Conservation (phyloP, 2,329 filamentous ascomycete species). For the Neofusicoccum umdonicola region DNA sequence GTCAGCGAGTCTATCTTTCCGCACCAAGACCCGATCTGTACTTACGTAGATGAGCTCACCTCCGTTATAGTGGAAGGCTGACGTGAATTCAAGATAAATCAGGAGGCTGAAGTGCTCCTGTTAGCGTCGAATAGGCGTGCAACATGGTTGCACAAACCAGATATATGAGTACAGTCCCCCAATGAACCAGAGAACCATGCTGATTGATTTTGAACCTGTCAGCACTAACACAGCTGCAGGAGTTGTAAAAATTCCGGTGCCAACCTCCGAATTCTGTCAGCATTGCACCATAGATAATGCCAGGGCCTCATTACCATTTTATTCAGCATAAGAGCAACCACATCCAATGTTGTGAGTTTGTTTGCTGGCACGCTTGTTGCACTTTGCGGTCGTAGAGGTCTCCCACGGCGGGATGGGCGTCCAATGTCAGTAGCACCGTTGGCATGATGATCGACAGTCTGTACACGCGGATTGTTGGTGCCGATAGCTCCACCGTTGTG, state of each 20-base stretch:
- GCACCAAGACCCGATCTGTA: slow-evolving; percentile 17
- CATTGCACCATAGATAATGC: too few species aligned
- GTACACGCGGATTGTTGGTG: too few species aligned
- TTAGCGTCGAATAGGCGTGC: slow-evolving; percentile 5
- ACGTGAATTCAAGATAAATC: too few species aligned
- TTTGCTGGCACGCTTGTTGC: slow-evolving; percentile 4
- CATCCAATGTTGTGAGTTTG: slow-evolving; percentile 19
- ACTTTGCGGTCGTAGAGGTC: too few species aligned
- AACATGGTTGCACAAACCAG: slow-evolving; percentile 30
- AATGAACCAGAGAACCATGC: slow-evolving; percentile 51
- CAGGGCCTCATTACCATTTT: slow-evolving; percentile 9
- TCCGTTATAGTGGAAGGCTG: slow-evolving; percentile 45
- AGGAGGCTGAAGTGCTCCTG: too few species aligned
- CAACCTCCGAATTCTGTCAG: slow-evolving; percentile 28
- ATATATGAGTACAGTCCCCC: slow-evolving; percentile 50
- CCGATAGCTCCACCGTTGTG: too few species aligned
- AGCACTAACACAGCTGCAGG: slow-evolving; percentile 46
- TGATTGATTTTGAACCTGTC: slow-evolving; percentile 34
- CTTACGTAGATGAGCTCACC: slow-evolving; percentile 46
- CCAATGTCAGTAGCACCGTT: too few species aligned
- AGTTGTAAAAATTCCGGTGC: slow-evolving; percentile 51
- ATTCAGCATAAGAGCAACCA: slow-evolving; percentile 20
- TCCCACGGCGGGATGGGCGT: too few species aligned
- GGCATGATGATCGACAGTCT: too few species aligned
- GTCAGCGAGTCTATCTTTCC: neutral